These are phyloP conservation scores for Irpex sp. DNA, from an alignment of 1,284 basidiomycete genomes.

Conservation along the genomic window DNA sequence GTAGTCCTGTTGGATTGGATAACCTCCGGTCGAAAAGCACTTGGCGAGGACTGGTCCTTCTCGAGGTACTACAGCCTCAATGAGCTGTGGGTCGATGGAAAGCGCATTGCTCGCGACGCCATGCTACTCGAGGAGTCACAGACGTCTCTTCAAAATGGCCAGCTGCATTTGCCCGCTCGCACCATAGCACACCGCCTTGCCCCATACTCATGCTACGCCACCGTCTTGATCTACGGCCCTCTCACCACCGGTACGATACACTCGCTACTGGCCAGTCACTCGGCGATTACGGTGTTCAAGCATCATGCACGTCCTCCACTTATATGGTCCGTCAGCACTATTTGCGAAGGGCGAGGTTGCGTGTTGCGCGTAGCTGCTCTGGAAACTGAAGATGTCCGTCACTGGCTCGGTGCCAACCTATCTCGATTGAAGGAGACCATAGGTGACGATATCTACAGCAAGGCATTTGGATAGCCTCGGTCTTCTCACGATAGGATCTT, in stretches of 20 bases:
- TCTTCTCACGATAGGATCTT: neutral
- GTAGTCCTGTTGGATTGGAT: slow-evolving; percentile 86
- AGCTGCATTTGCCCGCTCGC: slow-evolving; percentile 32
- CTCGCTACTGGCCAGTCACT: slow-evolving; percentile 47
- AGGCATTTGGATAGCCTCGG: slow-evolving; percentile 47
- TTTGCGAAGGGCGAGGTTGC: slow-evolving; percentile 41
- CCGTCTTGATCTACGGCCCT: slow-evolving; percentile 72
- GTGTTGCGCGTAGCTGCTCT: slow-evolving; percentile 72
- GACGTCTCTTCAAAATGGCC: neutral
- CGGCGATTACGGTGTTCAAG: slow-evolving; percentile 60
- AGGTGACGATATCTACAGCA: slow-evolving; percentile 62
- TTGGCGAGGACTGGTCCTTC: slow-evolving; percentile 89
- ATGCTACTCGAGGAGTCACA: slow-evolving; percentile 63
- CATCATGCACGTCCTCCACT: slow-evolving; percentile 47
- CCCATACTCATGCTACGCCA: slow-evolving; percentile 86
- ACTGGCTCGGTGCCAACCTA: slow-evolving; percentile 62
- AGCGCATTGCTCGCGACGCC: slow-evolving; percentile 71
- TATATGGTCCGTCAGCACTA: slow-evolving; percentile 75
- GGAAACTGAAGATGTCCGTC: slow-evolving; percentile 68
- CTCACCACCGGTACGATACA: slow-evolving; percentile 41
- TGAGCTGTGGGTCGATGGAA: slow-evolving; percentile 70
- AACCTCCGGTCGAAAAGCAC: slow-evolving; percentile 77
- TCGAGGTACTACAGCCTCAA: slow-evolving; percentile 82
- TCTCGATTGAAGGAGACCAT: slow-evolving; percentile 47
- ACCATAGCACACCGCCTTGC: slow-evolving; percentile 58